These are phyloP conservation scores for Thraustotheca clavata DNA, from an alignment of 352 stramenopile genomes.

Conservation along the genomic window DNA sequence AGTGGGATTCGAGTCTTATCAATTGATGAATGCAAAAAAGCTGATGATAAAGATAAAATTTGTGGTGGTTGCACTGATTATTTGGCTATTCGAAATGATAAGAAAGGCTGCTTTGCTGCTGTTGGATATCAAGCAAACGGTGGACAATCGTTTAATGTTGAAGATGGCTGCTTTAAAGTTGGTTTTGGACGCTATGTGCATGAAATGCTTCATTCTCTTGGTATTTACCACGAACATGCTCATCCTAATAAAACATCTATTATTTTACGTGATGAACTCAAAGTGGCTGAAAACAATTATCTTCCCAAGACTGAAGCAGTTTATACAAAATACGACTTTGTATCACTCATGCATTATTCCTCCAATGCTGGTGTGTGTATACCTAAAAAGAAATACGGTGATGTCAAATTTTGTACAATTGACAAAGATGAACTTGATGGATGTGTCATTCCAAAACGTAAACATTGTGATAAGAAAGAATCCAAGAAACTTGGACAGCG, in stretches of 20 bases:
- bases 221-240: constrained; percentile 78
- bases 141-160: constrained; percentile 3
- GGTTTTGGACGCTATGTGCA: constrained; percentile 72
- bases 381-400: constrained; percentile 36
- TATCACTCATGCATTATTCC: constrained; percentile 80
- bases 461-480: constrained; percentile 42
- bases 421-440: constrained; percentile 27
- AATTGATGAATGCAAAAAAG: not conserved
- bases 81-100: constrained; percentile 2
- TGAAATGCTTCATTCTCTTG: constrained; percentile 68
- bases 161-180: constrained; percentile 52
- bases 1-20: not conserved
- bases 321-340: constrained; percentile 60
- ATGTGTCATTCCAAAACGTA: constrained; percentile 49
- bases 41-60: not conserved
- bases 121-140: constrained; percentile 8
- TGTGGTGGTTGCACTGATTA: constrained; percentile 5
- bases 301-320: constrained; percentile 63
- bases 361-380: constrained; percentile 69
- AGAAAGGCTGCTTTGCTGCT: constrained; percentile 7
- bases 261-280: constrained; percentile 50
- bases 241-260: constrained; percentile 55
- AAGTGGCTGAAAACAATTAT: constrained; percentile 51
- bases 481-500: constrained; percentile 58
- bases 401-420: constrained; percentile 62